These are phyloP conservation scores for Boletus subcaerulescens DNA, from an alignment of 768 basidiomycete species.

Conservation along the genomic window DNA sequence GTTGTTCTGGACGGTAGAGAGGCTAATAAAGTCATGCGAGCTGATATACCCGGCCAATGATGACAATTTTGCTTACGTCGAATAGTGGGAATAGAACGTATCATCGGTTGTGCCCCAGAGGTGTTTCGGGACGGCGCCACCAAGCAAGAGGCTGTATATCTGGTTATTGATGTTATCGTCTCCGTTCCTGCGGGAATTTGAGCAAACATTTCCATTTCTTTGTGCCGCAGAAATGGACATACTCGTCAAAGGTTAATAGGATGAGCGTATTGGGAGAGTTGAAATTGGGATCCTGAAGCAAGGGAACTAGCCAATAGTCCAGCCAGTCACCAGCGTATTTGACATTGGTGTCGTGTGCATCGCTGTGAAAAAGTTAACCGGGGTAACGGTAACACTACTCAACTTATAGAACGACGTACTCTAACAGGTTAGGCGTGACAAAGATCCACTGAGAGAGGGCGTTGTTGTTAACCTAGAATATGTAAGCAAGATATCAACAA, in stretches of 20 bases:
- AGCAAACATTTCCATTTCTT: not conserved
- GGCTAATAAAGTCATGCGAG: slow-evolving; percentile 14
- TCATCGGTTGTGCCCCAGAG: slow-evolving; percentile 45
- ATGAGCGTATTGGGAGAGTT: too few species aligned
- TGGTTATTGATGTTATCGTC: slow-evolving; percentile 42
- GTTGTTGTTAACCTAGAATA: slow-evolving; percentile 31
- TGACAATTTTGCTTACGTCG: slow-evolving; percentile 24
- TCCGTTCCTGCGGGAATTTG: slow-evolving; percentile 18
- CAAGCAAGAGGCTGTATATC: slow-evolving; percentile 44
- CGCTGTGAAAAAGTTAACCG: not conserved
- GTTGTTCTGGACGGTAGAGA: slow-evolving; percentile 57
- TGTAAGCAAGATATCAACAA: not conserved
- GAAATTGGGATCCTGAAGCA: too few species aligned
- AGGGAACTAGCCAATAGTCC: too few species aligned
- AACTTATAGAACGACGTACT: slow-evolving; percentile 13
- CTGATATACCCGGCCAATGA: not conserved
- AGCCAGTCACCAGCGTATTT: too few species aligned
- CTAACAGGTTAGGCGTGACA: slow-evolving; percentile 55
- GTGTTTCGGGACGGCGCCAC: slow-evolving; percentile 41
- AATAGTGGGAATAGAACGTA: slow-evolving; percentile 63
- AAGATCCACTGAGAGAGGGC: slow-evolving; percentile 58
- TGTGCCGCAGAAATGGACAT: too few species aligned
- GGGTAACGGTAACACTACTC: too few species aligned
- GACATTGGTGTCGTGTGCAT: too few species aligned
- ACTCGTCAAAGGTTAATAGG: too few species aligned